Evolutionary conservation across 2,329 filamentous ascomycete genomes (phyloP), one percentile per base, ranked within the genome.

Genomic region (Aspergillus viridinutans): DNA sequence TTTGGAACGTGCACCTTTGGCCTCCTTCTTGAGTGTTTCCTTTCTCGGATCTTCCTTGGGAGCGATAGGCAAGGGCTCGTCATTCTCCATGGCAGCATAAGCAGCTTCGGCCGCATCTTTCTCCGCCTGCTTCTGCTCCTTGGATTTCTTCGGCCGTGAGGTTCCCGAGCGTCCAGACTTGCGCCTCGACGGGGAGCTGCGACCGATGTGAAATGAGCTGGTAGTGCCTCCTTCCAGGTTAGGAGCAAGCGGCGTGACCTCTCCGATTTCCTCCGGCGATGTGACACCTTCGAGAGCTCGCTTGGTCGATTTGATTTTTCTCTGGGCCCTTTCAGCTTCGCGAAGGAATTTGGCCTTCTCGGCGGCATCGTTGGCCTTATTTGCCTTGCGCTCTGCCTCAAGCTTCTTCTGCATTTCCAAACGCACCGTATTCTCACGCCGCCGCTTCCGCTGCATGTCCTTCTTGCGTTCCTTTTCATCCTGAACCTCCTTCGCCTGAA

Each of bases 401-500:
- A 89, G 85, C 61, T 94, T 90, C 77, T 95, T 94, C 71, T 92
- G 88, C 71, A 81, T 81, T 67, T 97, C 93, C 66, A 95, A 89
- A 6, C 92, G 93, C 58, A 95, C 89, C 3, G 92, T 92, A 81
- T 97, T 97, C 73, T 97, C 93, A 20, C 94, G 89, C 47, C 94
- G 88, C 58, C 94, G 86, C 79, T 97, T 99, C 61, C 94, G 89
- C 73, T 99, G 94, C 91, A 99, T 97, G 70, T 99, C 94, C 79
- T 99, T 99, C 80, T 99, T 99, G 63, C 94, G 90, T 76, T 99
- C 94, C 78, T 99, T 99, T 75, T 99, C 94, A 59, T 93, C 92
- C 59, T 89, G 89, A 7, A 97, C 82, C 72, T 97, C 93, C 63
- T 91, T 90, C 60, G 92, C 89, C 64, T 94, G 90, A 2, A 97